These are phyloP conservation scores for Pleurostoma richardsiae DNA, from an alignment of 2,329 filamentous ascomycete species.

Conservation along the genomic window DNA sequence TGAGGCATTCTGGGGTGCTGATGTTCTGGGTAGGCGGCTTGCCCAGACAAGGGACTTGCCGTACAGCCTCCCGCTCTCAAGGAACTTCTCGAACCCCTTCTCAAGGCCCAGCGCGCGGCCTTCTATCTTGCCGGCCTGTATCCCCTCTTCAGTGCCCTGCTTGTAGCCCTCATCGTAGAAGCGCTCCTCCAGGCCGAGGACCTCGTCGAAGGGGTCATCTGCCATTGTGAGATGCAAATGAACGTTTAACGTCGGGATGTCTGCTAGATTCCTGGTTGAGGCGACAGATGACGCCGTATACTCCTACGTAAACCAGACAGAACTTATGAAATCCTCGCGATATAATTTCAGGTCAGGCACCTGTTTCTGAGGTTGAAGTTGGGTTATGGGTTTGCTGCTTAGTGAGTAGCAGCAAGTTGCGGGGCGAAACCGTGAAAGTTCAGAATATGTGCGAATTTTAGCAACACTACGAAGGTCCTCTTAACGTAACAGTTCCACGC, in stretches of 20 bases:
- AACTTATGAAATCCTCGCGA: too few relatives aligned
- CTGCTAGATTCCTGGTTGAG: neutral
- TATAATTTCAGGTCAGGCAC: too few relatives aligned
- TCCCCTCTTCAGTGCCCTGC: conserved; percentile 71
- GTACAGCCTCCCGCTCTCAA: conserved; percentile 72
- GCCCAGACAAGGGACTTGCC: conserved; percentile 81
- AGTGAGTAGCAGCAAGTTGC: too few relatives aligned
- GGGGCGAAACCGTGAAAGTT: too few relatives aligned
- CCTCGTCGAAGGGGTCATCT: conserved; percentile 49
- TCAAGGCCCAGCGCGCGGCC: conserved; percentile 87
- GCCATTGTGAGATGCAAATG: conserved; percentile 14
- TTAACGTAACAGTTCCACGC: too few relatives aligned
- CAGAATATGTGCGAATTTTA: too few relatives aligned
- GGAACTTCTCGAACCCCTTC: conserved; percentile 90
- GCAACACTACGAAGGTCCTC: too few relatives aligned
- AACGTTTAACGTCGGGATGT: neutral
- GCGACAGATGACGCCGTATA: too few relatives aligned
- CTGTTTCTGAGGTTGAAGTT: too few relatives aligned
- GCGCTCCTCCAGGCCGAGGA: conserved; percentile 56
- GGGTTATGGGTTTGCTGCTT: too few relatives aligned
- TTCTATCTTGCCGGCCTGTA: conserved; percentile 74
- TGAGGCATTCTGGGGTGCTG: conserved; percentile 4
- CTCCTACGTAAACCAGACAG: too few relatives aligned
- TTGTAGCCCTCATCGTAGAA: conserved; percentile 83
- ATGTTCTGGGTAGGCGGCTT: conserved; percentile 50